Evolutionary conservation across 2,329 filamentous ascomycete species (phyloP).

Genomic region (Macrophomina pseudophaseolina): DNA sequence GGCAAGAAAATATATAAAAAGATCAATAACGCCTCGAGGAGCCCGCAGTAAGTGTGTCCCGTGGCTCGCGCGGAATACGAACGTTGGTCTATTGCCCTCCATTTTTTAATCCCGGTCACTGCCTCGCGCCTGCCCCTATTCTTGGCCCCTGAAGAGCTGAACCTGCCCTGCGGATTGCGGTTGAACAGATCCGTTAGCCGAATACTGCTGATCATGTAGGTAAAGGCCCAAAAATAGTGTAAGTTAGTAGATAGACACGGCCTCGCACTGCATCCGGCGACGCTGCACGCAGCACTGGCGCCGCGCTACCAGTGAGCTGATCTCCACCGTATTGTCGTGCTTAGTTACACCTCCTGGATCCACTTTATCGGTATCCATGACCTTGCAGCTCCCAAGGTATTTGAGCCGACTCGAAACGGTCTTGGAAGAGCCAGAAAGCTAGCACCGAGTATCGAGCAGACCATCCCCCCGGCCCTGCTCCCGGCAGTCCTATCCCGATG

Average conservation of each 20-base stretch:
- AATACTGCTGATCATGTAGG: background rate
- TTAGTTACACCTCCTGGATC: background rate
- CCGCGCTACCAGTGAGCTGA: background rate
- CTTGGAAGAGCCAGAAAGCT: background rate
- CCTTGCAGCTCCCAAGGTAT: background rate
- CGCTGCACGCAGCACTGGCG: background rate
- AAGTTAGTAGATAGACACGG: background rate
- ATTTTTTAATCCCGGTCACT: background rate
- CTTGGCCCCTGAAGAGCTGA: slow-evolving; percentile 14
- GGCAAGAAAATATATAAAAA: background rate
- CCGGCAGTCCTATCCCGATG: background rate
- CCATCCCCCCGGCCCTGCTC: background rate
- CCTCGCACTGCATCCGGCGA: background rate
- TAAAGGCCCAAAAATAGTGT: background rate
- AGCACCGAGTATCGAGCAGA: background rate
- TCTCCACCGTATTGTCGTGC: background rate
- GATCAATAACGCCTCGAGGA: background rate
- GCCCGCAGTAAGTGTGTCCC: background rate
- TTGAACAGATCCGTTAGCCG: slow-evolving; percentile 1
- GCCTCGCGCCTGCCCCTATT: background rate
- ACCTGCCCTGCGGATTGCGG: background rate
- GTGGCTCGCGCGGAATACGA: background rate
- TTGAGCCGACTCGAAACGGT: background rate
- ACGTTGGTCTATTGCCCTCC: background rate
- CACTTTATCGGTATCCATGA: background rate